A percentile compares a stretch with the other conserved stretches of the same genome.
phyloP scores from a whole-genome alignment of 495 filamentous ascomycete species.

The Neurospora sp. region DNA sequence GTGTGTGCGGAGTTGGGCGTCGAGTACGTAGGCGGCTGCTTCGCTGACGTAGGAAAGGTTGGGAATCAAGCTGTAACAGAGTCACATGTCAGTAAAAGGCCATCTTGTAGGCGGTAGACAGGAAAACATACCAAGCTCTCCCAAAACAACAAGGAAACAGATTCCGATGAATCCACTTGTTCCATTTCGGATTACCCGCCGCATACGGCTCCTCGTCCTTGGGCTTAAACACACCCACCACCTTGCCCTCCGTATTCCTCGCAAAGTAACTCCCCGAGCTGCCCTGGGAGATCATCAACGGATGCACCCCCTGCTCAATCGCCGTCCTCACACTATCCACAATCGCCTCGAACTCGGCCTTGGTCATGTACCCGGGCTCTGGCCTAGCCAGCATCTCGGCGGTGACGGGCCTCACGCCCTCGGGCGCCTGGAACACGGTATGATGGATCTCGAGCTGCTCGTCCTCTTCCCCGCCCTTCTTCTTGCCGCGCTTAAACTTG shows the following conservation, averaged over 20 bases:
- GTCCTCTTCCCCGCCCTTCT: conserved; percentile 59
- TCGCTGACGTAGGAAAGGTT: conserved; percentile 99
- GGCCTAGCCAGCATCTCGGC: conserved; percentile 59
- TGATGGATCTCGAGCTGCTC: conserved; percentile 92
- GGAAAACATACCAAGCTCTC: conserved; percentile 59
- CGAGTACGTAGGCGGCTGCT: conserved; percentile 90
- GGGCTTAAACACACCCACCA: conserved; percentile 96
- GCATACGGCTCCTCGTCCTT: conserved; percentile 99
- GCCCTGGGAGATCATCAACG: conserved; percentile 90
- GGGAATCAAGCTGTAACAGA: conserved; percentile 60
- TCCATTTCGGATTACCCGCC: conserved; percentile 87
- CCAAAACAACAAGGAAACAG: conserved; percentile 97
- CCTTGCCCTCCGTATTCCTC: conserved; percentile 78
- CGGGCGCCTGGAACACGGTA: conserved; percentile 88
- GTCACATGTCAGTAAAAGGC: conserved; percentile 11
- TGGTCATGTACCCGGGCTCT: conserved; percentile 49
- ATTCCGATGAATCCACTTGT: conserved; percentile 90
- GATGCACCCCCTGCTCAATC: conserved; percentile 87
- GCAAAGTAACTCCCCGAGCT: conserved; percentile 98
- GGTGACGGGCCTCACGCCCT: conserved; percentile 68
- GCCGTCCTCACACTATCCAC: conserved; percentile 84
- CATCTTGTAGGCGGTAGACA: no score
- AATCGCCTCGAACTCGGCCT: conserved; percentile 72
- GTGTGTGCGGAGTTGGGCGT: conserved; percentile 80
- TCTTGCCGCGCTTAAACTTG: conserved; percentile 85